Base-by-base conservation (phyloP, 768 basidiomycete genomes). In the Cyclocybe aegerita region DNA sequence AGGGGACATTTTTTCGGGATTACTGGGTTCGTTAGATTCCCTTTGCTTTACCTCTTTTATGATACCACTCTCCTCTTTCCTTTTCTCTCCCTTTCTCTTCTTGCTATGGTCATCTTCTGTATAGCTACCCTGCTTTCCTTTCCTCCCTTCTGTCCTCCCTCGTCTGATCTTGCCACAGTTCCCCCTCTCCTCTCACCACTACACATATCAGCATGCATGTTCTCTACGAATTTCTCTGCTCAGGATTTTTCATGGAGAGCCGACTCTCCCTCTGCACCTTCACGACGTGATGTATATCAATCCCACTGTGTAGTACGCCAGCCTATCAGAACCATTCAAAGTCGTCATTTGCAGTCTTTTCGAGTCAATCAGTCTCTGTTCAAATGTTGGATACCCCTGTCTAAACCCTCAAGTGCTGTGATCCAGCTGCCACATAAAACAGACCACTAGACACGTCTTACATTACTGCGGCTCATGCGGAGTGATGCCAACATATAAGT, bases 1-100 rank as follows among this genome's bases (percentile, higher is more conserved):
- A 85, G 85, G 83, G 76, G 72, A 73, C 74, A 71, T 78, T 76
- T 78, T 77, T 74, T 72, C 73, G 77, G 80, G 82, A 80, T 75
- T 73, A 68, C 70, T 69, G 73, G 73, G 69, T 47, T 77, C 73
- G 76, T 81, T 89, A 85, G 85, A 85, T 76, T 80, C 77, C 78
- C 73, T 72, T 73, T 64, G 54, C 75, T 79, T 86, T 83, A 82
- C 83, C 82, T 74, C 75, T 84, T 79, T 77, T 79, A 89, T 85
- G 87, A 90, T 89, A 90, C 87, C 88, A 86, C 74, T 73, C 71
- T 72, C 23, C 71, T 65, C 63, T 65, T 62, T 54, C 56, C 52
- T 65, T 65, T 41, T 39, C 63, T 59, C 23, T 23, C 23, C 53
- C 57, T 62, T 57, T 63, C 55, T 39, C 15, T 50, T 57, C 56